These are phyloP conservation scores for Tulasnella sp. DNA, from an alignment of 768 basidiomycete species.

Conservation along the genomic window DNA sequence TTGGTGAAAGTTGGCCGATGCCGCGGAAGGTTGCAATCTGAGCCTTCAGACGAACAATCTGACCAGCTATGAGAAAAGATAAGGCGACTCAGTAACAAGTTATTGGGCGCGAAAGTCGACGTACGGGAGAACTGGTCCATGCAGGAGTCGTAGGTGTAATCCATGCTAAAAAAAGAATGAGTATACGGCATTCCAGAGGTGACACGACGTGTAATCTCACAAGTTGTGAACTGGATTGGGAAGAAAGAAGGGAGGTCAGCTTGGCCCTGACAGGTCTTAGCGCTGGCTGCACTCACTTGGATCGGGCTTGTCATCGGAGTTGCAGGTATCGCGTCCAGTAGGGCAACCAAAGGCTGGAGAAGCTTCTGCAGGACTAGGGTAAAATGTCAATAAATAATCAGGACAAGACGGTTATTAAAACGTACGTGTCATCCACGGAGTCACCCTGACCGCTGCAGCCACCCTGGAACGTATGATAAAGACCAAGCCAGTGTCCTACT, in stretches of 20 bases:
- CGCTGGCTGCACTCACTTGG: no score
- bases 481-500: constrained; percentile 31
- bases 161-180: constrained; percentile 14
- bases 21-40: no score
- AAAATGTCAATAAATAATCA: background rate
- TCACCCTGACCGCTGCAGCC: constrained; percentile 21
- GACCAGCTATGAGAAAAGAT: no score
- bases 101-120: no score
- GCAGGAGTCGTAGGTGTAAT: constrained; percentile 14
- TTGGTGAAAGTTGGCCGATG: no score
- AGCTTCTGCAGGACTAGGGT: constrained; percentile 23
- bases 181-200: background rate
- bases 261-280: no score
- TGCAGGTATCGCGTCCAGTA: constrained; percentile 27
- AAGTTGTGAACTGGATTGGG: constrained; percentile 19
- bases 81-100: no score
- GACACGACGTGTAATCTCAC: constrained; percentile 19
- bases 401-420: constrained; percentile 20
- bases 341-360: constrained; percentile 28
- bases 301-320: constrained; percentile 17
- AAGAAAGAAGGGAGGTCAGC: no score
- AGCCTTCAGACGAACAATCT: no score
- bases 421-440: constrained; percentile 20
- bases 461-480: constrained; percentile 34
- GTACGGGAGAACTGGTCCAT: constrained; percentile 20